phyloP scores from a whole-genome alignment of 2,329 filamentous ascomycete species.

The Neonectria faginata region DNA sequence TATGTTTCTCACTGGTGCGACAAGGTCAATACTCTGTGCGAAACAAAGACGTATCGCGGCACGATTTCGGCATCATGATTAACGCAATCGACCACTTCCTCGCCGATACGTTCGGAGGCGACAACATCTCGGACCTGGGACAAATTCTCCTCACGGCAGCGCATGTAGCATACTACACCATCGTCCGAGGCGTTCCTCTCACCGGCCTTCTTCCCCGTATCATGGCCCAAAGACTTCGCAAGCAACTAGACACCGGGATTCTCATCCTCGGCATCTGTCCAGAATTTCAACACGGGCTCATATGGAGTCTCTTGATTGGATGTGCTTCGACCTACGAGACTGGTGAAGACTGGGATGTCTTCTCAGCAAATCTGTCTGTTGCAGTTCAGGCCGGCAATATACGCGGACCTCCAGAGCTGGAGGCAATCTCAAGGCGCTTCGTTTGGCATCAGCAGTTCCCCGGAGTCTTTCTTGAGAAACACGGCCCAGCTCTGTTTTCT shows the following conservation, averaged over 20 bases:
- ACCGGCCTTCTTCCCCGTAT: constrained; percentile 6
- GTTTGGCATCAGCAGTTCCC: constrained; percentile 27
- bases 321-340: constrained; percentile 20
- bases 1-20: constrained; percentile 26
- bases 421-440: constrained; percentile 15
- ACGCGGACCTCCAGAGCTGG: constrained; percentile 2
- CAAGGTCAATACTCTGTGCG: constrained; percentile 25
- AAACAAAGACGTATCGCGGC: constrained; percentile 10
- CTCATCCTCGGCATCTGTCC: background rate
- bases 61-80: constrained; percentile 31
- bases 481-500: constrained; percentile 17
- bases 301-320: constrained; percentile 31
- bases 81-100: constrained; percentile 30
- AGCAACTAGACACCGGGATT: constrained; percentile 8
- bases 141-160: constrained; percentile 26
- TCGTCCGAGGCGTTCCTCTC: constrained; percentile 21
- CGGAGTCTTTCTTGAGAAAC: constrained; percentile 8
- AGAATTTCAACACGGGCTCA: constrained; percentile 20
- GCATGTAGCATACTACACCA: constrained; percentile 22
- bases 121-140: constrained; percentile 7
- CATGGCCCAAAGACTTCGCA: constrained; percentile 12
- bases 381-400: background rate
- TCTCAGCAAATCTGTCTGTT: constrained; percentile 16
- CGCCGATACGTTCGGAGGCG: constrained; percentile 9
- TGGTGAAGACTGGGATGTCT: constrained; percentile 24